Base-by-base conservation (phyloP, 1,139 yeast species). In the Taphrina pruni region DNA sequence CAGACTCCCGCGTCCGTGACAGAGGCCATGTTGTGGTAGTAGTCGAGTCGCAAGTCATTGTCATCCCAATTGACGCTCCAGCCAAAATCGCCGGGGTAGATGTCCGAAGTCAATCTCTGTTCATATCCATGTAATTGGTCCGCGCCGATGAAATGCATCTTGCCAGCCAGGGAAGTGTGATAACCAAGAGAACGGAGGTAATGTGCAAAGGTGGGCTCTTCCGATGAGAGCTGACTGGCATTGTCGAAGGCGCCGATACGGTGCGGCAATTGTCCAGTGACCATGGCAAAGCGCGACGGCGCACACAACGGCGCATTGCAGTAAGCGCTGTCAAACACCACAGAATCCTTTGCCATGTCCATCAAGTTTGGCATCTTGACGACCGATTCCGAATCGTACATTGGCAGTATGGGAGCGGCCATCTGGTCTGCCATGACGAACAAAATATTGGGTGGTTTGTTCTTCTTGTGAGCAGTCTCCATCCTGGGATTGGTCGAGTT, bases 21-120 rank as follows among this genome's bases (percentile, higher is more conserved):
- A 21, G 67, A 64, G n/a, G 67, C 67, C 67, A 64, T 64, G 67
- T 64, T 64, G 67, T 64, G 67, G 38, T 64, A 64, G 26, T 64
- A 64, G 21, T 64, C 67, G 26, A 64, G 67, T 26, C 67, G 43
- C 67, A 64, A 38, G 35, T 64, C 67, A 5, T 46, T 54, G 9
- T 46, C 43, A 46, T 64, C 67, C 67, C 67, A 64, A 35, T 64
- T 64, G 61, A 64, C 67, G 8, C 55, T 43, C 67, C 67, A 64
- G 8, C 67, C 67, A 50, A 64, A 64, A 35, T 64, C 67, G 12
- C 67, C 67, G 0, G 67, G 67, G 50, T 64, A 64, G n/a, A 64
- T 64, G 36, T 64, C 67, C 6, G 67, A 56, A 36, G 67, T 64
- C 55, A 64, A 39, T n/a, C 67, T 46, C 61, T 64, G 55, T 32